phyloP scores from a whole-genome alignment of 1,284 basidiomycete genomes.

The Heterobasidion irregulare region DNA sequence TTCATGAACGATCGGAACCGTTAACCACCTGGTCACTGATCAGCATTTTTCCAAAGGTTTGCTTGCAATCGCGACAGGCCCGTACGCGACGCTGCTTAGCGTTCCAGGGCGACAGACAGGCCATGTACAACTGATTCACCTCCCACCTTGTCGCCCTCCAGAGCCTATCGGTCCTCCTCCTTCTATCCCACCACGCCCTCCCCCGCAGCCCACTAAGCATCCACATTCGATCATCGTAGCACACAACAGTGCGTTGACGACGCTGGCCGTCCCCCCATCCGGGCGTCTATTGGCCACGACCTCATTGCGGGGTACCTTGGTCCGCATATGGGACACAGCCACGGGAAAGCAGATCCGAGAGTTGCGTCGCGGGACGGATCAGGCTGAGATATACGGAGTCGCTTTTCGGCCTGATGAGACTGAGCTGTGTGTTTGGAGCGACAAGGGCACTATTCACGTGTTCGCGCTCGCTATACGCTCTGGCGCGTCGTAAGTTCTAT shows the following conservation, averaged over 20 bases:
- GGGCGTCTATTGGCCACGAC: slow-evolving; percentile 83
- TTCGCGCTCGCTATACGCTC: slow-evolving; percentile 66
- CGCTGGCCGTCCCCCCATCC: slow-evolving; percentile 69
- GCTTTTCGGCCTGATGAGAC: slow-evolving; percentile 71
- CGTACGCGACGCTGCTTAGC: slow-evolving; percentile 74
- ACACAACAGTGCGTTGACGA: slow-evolving; percentile 74
- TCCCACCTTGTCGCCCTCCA: slow-evolving; percentile 69
- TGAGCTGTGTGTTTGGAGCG: slow-evolving; percentile 87
- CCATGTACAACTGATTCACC: slow-evolving; percentile 84
- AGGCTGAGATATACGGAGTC: slow-evolving; percentile 88
- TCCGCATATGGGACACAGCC: slow-evolving; percentile 82
- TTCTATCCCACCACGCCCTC: slow-evolving; percentile 35
- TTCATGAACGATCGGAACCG: neutral
- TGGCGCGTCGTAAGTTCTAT: slow-evolving; percentile 49
- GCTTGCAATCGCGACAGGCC: slow-evolving; percentile 71
- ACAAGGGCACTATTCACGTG: slow-evolving; percentile 93
- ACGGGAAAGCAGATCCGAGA: slow-evolving; percentile 76
- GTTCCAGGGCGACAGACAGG: slow-evolving; percentile 86
- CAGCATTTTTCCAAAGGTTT: slow-evolving; percentile 47
- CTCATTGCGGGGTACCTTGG: slow-evolving; percentile 78
- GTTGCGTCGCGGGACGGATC: slow-evolving; percentile 82
- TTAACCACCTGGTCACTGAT: neutral
- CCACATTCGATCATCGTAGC: slow-evolving; percentile 81
- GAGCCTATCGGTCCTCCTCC: slow-evolving; percentile 39
- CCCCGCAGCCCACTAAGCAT: slow-evolving; percentile 51